These are phyloP conservation scores for Aspergillus sclerotiicarbonarius DNA, from an alignment of 495 filamentous ascomycete species.

Conservation along the genomic window DNA sequence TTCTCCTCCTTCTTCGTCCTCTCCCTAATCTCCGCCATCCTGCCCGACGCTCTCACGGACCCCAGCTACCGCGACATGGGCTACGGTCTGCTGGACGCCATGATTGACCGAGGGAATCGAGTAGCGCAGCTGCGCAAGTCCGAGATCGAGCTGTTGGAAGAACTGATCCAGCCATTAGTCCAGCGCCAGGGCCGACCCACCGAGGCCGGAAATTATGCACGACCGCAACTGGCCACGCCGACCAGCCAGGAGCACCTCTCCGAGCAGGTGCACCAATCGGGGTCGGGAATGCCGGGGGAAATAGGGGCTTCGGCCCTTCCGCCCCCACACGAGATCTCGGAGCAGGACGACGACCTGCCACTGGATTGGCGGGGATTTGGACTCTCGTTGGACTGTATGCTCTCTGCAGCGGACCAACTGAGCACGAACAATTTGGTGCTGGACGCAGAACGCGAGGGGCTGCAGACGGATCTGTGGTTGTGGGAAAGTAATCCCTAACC, in stretches of 20 bases:
- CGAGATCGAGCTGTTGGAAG: slow-evolving; percentile 29
- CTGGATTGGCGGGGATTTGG: slow-evolving; percentile 24
- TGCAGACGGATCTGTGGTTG: slow-evolving; percentile 22
- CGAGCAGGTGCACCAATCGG: neutral
- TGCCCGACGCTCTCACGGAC: slow-evolving; percentile 23
- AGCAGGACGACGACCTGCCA: slow-evolving; percentile 14
- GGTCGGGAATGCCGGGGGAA: neutral
- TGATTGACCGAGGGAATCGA: slow-evolving; percentile 29
- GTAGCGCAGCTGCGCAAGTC: slow-evolving; percentile 30
- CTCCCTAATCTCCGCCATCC: slow-evolving; percentile 23
- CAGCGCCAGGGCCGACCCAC: neutral
- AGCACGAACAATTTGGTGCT: slow-evolving; percentile 16
- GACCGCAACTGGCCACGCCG: neutral
- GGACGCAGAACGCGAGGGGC: slow-evolving; percentile 15
- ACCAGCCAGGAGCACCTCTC: neutral
- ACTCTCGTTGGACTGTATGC: slow-evolving; percentile 23
- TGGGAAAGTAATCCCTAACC: too few species aligned
- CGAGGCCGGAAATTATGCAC: neutral
- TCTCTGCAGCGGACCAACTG: slow-evolving; percentile 20
- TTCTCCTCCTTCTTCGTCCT: slow-evolving; percentile 29
- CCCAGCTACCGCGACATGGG: slow-evolving; percentile 24
- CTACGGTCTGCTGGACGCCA: slow-evolving; percentile 27
- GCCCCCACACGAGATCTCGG: neutral
- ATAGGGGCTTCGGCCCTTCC: neutral
- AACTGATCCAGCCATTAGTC: slow-evolving; percentile 18